A percentile compares a stretch with the other conserved stretches of the same genome.
These are phyloP conservation scores for Solanum aculeatissimum DNA, from an alignment of 305 asterid species.

Conservation along the genomic window DNA sequence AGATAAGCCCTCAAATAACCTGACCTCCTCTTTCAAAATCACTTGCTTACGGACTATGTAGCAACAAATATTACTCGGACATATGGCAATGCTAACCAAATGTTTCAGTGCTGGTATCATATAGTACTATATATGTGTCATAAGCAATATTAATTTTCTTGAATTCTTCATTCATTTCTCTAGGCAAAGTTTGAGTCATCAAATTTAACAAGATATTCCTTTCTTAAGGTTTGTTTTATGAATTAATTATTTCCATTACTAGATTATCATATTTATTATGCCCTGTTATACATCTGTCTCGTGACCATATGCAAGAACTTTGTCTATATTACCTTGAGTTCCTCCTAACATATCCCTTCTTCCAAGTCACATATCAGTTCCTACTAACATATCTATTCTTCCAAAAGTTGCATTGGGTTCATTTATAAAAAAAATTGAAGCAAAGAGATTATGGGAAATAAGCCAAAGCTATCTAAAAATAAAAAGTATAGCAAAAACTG, in stretches of 20 bases:
- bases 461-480: background rate
- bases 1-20: background rate
- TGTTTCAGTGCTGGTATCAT: background rate
- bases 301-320: background rate
- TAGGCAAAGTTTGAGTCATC: background rate
- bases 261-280: background rate
- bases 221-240: background rate
- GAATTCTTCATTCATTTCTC: background rate
- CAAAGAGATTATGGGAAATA: background rate
- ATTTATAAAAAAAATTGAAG: background rate
- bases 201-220: background rate
- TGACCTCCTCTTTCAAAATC: background rate
- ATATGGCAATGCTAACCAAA: background rate
- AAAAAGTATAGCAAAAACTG: background rate
- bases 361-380: background rate
- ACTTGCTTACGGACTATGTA: background rate
- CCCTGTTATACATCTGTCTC: background rate
- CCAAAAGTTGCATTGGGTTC: background rate
- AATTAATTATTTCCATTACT: background rate
- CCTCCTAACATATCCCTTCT: background rate
- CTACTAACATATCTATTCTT: background rate
- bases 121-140: background rate
- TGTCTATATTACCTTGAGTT: background rate
- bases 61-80: background rate
- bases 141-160: background rate